Evolutionary conservation across 768 basidiomycete genomes (phyloP).

Genomic region (Mycena albidolilacea): DNA sequence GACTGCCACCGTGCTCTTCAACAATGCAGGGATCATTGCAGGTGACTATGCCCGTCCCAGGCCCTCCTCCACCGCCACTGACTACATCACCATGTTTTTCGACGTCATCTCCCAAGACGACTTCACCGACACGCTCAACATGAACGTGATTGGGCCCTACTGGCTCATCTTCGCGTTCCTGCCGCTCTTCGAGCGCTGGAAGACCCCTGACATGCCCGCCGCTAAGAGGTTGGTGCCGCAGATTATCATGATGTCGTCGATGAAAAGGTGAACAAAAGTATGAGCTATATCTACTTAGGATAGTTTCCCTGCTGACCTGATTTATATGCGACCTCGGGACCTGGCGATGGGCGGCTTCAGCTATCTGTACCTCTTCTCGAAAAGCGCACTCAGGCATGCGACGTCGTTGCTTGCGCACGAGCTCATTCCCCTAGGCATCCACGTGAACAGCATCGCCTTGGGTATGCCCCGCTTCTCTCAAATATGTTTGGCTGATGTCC

Average conservation of each 20-base stretch:
- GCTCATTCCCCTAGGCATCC: constrained; percentile 60
- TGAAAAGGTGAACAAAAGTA: constrained; percentile 67
- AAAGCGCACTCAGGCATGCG: constrained; percentile 63
- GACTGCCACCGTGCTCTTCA: constrained; percentile 63
- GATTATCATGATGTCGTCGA: constrained; percentile 65
- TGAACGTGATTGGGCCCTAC: constrained; percentile 63
- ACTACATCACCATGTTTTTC: constrained; percentile 56
- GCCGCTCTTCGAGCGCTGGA: constrained; percentile 65
- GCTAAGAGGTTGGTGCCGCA: constrained; percentile 60
- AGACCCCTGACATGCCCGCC: constrained; percentile 45
- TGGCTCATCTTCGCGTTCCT: constrained; percentile 73
- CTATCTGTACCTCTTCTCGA: constrained; percentile 64
- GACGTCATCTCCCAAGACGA: constrained; percentile 54
- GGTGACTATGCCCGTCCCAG: constrained; percentile 49
- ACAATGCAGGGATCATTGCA: constrained; percentile 59
- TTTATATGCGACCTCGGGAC: constrained; percentile 44
- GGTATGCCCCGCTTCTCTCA: constrained; percentile 40
- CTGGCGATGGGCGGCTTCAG: constrained; percentile 55
- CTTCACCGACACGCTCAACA: constrained; percentile 54
- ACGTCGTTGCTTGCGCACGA: constrained; percentile 64
- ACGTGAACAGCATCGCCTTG: constrained; percentile 65
- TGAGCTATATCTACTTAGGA: too few species aligned
- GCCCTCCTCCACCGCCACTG: constrained; percentile 49
- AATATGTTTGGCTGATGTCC: too few species aligned
- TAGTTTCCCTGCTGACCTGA: too few species aligned